A percentile compares a stretch with the other conserved stretches of the same genome.
Evolutionary conservation across 1,139 yeast genomes (phyloP).

Genomic region (Pichia sp.): DNA sequence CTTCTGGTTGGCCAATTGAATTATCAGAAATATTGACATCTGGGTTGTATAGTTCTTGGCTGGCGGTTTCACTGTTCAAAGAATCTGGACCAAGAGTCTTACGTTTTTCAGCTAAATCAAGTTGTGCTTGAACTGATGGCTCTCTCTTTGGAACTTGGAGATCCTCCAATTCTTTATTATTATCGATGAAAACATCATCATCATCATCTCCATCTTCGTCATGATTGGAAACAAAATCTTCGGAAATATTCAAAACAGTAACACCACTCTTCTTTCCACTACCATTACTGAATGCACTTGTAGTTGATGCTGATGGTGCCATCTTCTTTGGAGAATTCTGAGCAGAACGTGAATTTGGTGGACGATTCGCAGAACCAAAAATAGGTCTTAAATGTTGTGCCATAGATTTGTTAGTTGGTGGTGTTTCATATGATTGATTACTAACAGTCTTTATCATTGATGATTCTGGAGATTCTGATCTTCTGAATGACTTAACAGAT

Average conservation of each 20-base stretch:
- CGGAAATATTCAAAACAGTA: background rate
- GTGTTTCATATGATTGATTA: conserved; percentile 1
- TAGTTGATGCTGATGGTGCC: background rate
- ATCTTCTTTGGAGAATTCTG: background rate
- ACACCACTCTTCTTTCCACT: background rate
- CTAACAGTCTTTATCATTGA: conserved; percentile 5
- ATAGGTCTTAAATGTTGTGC: conserved; percentile 33
- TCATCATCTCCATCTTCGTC: background rate
- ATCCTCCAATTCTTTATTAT: background rate
- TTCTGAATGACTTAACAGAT: background rate
- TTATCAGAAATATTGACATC: background rate
- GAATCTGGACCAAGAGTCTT: background rate
- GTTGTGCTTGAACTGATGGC: conserved; percentile 14
- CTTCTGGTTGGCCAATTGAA: background rate
- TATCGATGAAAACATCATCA: background rate
- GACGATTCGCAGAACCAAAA: background rate
- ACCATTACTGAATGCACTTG: background rate
- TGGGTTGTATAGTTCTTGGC: background rate
- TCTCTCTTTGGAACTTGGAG: conserved; percentile 27
- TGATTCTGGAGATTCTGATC: conserved; percentile 11
- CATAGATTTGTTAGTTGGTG: conserved; percentile 23
- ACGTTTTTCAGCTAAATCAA: conserved; percentile 9
- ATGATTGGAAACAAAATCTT: background rate
- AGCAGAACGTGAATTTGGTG: background rate
- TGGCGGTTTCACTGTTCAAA: background rate